A percentile compares a stretch with the other conserved stretches of the same genome.
These are phyloP conservation scores for Boletus albobrunnescens DNA, from an alignment of 1,284 basidiomycete genomes.

Conservation along the genomic window DNA sequence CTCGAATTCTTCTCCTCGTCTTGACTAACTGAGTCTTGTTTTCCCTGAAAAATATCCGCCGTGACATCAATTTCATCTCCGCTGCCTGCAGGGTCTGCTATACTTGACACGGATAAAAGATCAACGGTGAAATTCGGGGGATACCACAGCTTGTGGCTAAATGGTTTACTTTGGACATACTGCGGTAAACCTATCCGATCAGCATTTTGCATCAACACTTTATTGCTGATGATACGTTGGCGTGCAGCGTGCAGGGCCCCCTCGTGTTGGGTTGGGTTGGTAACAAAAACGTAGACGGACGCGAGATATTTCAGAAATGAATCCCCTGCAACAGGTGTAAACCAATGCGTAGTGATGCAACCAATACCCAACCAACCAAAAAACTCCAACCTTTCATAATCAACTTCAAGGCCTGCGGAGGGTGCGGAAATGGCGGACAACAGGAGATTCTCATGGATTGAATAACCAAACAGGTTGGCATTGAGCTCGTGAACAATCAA, in stretches of 20 bases:
- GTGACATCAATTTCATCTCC: conserved; percentile 27
- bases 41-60: conserved; percentile 8
- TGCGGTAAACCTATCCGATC: conserved; percentile 54
- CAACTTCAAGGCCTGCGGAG: conserved; percentile 57
- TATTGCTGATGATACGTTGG: conserved; percentile 70
- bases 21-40: conserved; percentile 12
- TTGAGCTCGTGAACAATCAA: conserved; percentile 75
- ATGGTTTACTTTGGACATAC: conserved; percentile 70
- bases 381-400: conserved; percentile 80
- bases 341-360: conserved; percentile 7
- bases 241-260: conserved; percentile 61
- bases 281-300: conserved; percentile 69
- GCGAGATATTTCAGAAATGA: conserved; percentile 75
- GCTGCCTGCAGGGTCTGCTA: conserved; percentile 22
- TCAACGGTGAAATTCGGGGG: conserved; percentile 46
- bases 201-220: conserved; percentile 55
- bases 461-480: conserved; percentile 58
- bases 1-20: conserved; percentile 18
- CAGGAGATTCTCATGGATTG: conserved; percentile 56
- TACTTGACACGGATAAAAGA: conserved; percentile 12
- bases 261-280: conserved; percentile 57
- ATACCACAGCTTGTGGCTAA: conserved; percentile 61
- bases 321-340: conserved; percentile 52
- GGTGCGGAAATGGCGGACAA: conserved; percentile 65
- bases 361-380: conserved; percentile 57